Percentiles rank a stretch among this genome's conserved stretches.
phyloP scores from a whole-genome alignment of 768 basidiomycete genomes.

The Rhodotorula graminis region DNA sequence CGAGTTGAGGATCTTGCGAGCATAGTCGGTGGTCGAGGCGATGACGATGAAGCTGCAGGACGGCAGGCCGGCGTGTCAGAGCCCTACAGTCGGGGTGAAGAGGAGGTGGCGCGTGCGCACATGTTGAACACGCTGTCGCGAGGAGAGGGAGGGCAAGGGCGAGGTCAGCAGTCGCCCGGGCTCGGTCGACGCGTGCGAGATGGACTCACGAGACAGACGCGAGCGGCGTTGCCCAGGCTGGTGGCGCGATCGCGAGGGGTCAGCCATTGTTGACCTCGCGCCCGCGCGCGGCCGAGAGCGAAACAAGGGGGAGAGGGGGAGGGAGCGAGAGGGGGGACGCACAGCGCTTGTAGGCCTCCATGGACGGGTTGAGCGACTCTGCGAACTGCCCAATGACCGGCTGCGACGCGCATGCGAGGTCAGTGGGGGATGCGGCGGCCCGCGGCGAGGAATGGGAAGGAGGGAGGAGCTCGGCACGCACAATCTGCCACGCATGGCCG shows the following conservation, averaged over 20 bases:
- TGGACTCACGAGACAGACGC: slow-evolving; percentile 64
- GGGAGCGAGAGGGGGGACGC: neutral
- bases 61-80: neutral
- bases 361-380: slow-evolving; percentile 77
- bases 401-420: slow-evolving; percentile 44
- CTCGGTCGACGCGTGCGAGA: neutral
- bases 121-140: slow-evolving; percentile 77
- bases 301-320: no score
- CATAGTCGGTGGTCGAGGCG: slow-evolving; percentile 85
- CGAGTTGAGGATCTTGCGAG: slow-evolving; percentile 93
- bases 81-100: neutral
- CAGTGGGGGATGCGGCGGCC: no score
- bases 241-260: slow-evolving; percentile 31
- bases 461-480: neutral
- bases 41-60: slow-evolving; percentile 90
- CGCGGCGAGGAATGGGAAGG: neutral
- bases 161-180: no score
- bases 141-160: no score
- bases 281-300: neutral
- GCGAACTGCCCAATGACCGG: slow-evolving; percentile 96
- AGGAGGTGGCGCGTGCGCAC: slow-evolving; percentile 51
- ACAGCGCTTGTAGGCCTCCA: slow-evolving; percentile 75
- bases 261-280: neutral
- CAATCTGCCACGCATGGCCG: slow-evolving; percentile 50
- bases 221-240: slow-evolving; percentile 84